Conservation (phyloP, 2,329 filamentous ascomycete genomes). For the Phaeosphaeria sp. region DNA sequence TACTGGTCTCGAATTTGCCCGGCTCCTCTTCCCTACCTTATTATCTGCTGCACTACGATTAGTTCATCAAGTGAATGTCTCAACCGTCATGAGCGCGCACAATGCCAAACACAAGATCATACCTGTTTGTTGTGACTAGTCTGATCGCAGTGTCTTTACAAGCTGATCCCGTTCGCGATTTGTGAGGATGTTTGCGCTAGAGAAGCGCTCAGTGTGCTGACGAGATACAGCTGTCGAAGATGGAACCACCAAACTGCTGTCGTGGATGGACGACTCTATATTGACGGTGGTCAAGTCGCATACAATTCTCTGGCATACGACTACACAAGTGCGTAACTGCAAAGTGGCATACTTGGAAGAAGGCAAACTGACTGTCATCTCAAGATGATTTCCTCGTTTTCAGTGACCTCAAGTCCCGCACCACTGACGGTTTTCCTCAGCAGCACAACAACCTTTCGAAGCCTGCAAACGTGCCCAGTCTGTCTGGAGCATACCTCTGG, state of each 20-base stretch:
- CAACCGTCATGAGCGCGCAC: conserved; percentile 33
- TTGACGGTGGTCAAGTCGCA: conserved; percentile 57
- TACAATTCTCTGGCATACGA: conserved; percentile 44
- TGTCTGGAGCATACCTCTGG: conserved; percentile 62
- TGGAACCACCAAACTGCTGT: conserved; percentile 66
- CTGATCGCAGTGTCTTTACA: conserved; percentile 36
- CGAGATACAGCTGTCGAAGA: conserved; percentile 41
- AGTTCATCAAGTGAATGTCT: not conserved
- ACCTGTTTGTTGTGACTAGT: conserved; percentile 34
- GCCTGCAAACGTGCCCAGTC: conserved; percentile 62
- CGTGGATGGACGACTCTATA: conserved; percentile 65
- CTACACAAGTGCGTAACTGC: conserved; percentile 61
- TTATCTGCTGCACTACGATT: not conserved
- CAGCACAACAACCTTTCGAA: conserved; percentile 66
- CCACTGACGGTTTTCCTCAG: conserved; percentile 55
- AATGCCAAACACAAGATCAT: conserved; percentile 40
- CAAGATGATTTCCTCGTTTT: conserved; percentile 63
- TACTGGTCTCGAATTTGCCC: conserved; percentile 9
- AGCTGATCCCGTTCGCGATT: conserved; percentile 61
- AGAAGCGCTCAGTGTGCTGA: not conserved
- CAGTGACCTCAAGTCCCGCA: conserved; percentile 60
- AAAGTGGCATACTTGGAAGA: not conserved
- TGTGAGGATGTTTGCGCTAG: conserved; percentile 21
- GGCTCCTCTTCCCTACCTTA: conserved; percentile 13
- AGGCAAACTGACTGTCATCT: conserved; percentile 14